phyloP scores from a whole-genome alignment of 768 basidiomycete species.

The Epithele typhae region DNA sequence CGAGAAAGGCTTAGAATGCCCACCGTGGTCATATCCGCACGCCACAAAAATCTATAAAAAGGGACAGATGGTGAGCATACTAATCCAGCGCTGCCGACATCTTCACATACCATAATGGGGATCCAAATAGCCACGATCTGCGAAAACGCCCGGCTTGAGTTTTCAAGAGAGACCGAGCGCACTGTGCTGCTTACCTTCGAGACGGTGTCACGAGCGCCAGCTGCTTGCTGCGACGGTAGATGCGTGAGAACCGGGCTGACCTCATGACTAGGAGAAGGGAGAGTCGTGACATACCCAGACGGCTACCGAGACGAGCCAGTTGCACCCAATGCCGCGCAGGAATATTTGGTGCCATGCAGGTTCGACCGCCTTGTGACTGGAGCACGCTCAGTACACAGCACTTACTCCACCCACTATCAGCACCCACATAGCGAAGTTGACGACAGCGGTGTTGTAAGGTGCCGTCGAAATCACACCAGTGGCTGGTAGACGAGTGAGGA shows the following conservation, averaged over 20 bases:
- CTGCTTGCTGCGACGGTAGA: conserved; percentile 49
- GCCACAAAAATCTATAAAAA: conserved; percentile 58
- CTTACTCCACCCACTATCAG: not conserved
- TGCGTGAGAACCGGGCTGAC: not conserved
- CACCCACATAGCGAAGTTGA: conserved; percentile 52
- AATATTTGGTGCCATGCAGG: conserved; percentile 73
- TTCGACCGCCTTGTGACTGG: conserved; percentile 56
- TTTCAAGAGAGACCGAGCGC: no score
- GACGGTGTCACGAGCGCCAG: conserved; percentile 60
- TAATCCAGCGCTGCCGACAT: not conserved
- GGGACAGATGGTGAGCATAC: no score
- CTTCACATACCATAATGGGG: conserved; percentile 63
- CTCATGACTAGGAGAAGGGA: not conserved
- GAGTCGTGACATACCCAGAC: conserved; percentile 60
- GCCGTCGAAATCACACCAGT: conserved; percentile 53
- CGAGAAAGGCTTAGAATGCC: not conserved
- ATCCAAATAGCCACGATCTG: conserved; percentile 65
- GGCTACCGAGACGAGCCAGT: conserved; percentile 72
- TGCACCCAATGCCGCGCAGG: conserved; percentile 69
- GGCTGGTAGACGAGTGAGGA: conserved; percentile 32
- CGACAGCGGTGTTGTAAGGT: conserved; percentile 55
- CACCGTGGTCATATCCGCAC: conserved; percentile 68
- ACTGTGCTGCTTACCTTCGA: conserved; percentile 64
- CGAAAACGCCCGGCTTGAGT: no score
- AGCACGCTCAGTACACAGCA: not conserved